Evolutionary conservation across 345 rosid genomes (phyloP), one percentile per base, ranked within the genome.

Genomic region (Laguncularia racemosa): DNA sequence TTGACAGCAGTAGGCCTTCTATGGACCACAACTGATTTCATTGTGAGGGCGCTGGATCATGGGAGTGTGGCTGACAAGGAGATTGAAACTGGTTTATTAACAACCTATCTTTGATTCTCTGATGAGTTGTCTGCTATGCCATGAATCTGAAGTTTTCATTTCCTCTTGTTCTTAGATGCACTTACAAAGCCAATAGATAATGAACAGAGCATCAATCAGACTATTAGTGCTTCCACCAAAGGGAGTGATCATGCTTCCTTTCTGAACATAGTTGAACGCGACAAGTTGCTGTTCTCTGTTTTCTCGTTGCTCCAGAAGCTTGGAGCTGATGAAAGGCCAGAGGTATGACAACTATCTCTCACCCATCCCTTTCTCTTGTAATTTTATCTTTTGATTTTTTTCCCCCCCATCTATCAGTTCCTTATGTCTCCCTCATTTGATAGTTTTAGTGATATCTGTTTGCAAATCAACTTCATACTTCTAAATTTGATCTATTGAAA

Each of bases 321-420:
- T 71, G 99, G 95, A 65, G 86, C 76, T 67, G 99, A 93, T 63
- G 97, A 89, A 58, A 85, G 99, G 66, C 95, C 99, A 45, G 99
- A 93, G 99, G 98, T 92, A 74, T 59, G 58, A 57, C 63, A 56
- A 49, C 44, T 33, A 9, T 33, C 40, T 33, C 40, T 9, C 9
- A 33, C 7, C 11, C 9, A 33, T 33, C 9, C 40, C 40, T 33
- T 33, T 33, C 10, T 10, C 40, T 33, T 33, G 9, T 33, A 33
- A 33, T 26, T 26, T 26, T 26, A 26, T 26, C 28, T 26, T 26
- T 26, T 26, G 28, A 26, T 26, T 26, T 26, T 26, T 26, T 26
- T 26, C n/a, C n/a, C n/a, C n/a, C 28, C 28, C 28, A 26, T 2
- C 28, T 26, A 26, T 2, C 28, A 26, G 28, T 26, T 26, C 28